These are phyloP conservation scores for Scleroderma bovista DNA, from an alignment of 768 basidiomycete species.

Conservation along the genomic window DNA sequence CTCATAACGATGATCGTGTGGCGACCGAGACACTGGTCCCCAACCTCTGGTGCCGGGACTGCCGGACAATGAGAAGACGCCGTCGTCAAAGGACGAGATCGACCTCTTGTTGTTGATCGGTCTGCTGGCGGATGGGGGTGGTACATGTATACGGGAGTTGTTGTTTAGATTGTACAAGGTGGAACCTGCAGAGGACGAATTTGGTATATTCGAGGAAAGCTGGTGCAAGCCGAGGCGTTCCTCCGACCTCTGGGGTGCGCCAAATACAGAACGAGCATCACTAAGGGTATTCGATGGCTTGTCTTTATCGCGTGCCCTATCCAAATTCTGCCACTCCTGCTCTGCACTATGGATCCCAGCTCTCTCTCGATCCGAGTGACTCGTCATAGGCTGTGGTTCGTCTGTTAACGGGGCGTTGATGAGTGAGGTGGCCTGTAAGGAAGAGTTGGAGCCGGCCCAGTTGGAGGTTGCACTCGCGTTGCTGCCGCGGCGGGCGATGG, in stretches of 20 bases:
- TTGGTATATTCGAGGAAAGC: conserved; percentile 1
- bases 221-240: conserved; percentile 13
- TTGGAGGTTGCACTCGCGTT: conserved; percentile 43
- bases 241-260: conserved; percentile 9
- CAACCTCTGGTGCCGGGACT: conserved; percentile 18
- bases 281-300: conserved; percentile 8
- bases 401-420: conserved; percentile 35
- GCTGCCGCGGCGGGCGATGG: conserved; percentile 43
- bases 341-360: conserved; percentile 21
- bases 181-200: conserved; percentile 13
- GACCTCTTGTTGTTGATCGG: conserved; percentile 27
- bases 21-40: conserved; percentile 16
- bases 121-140: conserved; percentile 26
- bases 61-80: conserved; percentile 15
- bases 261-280: conserved; percentile 20
- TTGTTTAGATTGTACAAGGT: conserved; percentile 7
- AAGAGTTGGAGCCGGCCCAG: conserved; percentile 3
- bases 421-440: conserved; percentile 37
- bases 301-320: conserved; percentile 21
- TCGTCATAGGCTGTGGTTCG: conserved; percentile 14
- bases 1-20: conserved; percentile 26
- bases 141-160: conserved; percentile 14
- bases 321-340: conserved; percentile 23
- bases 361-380: conserved; percentile 22
- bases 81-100: conserved; percentile 19